Evolutionary conservation across 768 basidiomycete species (phyloP), one percentile per base, ranked within the genome.

Genomic region (Pleurotus ostreatus): DNA sequence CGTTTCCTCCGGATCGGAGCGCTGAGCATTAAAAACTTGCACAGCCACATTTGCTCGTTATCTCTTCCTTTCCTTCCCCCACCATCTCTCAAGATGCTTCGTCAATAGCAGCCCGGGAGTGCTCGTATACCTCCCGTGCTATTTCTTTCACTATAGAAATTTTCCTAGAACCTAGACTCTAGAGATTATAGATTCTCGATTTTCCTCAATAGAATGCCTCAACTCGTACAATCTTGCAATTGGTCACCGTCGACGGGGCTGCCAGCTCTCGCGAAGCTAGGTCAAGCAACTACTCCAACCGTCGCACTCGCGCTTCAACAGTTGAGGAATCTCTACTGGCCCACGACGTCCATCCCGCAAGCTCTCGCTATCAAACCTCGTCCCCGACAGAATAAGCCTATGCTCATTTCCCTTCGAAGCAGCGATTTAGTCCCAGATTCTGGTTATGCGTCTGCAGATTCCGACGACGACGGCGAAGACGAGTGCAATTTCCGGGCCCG

Each of bases 391-490:
- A 23, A 63, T 61, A 25, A 65, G 55, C 52, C 57, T 43, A 12
- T 55, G 25, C 8, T 55, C 45, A 30, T 59, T 65, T 53, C 70
- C 51, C 66, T 74, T 22, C 75, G 76, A 55, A 76, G 78, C 49
- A 68, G 65, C 7, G 70, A 71, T 15, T 56, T 57, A 15, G 75
- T 81, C 2, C 83, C 84, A 1, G 88, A 92, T 68, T 90, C 88
- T 9, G 89, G 89, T 37, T 91, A 91, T 60, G 89, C 86, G 4
- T 88, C 87, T 40, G 86, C 84, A 22, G 85, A 84, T 49, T 84
- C 82, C 48, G 83, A 84, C 0, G 80, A 79, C 0, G 77, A 76
- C 1, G 69, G 70, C 2, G 66, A 67, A 0, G 71, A 68, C 5
- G 58, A 58, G 16, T 34, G 30, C 30, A 34, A 34, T 11, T 11